These are phyloP conservation scores for Podospora pseudocomata DNA, from an alignment of 495 filamentous ascomycete species.

Conservation along the genomic window DNA sequence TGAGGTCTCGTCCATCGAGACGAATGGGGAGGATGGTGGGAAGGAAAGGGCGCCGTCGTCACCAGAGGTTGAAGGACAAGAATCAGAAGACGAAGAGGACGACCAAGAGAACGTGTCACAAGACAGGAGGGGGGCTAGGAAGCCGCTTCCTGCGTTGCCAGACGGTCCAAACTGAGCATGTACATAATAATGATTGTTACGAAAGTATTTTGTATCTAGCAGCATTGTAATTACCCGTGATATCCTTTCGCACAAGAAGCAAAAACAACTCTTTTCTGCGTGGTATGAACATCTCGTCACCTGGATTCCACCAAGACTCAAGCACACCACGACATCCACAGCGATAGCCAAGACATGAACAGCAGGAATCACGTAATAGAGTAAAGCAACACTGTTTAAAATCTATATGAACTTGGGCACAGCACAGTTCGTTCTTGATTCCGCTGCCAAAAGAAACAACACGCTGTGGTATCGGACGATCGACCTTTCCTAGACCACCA, in stretches of 20 bases:
- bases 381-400: constrained; percentile 13
- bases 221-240: background rate
- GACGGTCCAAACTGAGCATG: constrained; percentile 36
- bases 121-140: constrained; percentile 29
- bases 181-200: constrained; percentile 6
- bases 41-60: background rate
- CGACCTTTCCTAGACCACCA: constrained; percentile 35
- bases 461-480: constrained; percentile 27
- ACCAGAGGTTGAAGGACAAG: constrained; percentile 5
- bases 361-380: background rate
- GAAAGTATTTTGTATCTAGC: background rate
- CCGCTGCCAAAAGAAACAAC: constrained; percentile 22
- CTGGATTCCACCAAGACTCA: background rate
- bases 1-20: background rate
- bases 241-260: background rate
- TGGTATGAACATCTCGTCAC: background rate
- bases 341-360: background rate
- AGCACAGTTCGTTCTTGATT: background rate
- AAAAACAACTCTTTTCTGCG: background rate
- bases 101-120: background rate
- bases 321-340: background rate
- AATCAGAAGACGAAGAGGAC: background rate
- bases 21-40: background rate
- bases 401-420: background rate
- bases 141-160: constrained; percentile 51